Conservation (phyloP, 1,284 basidiomycete genomes). For the Termitomyces sp. region DNA sequence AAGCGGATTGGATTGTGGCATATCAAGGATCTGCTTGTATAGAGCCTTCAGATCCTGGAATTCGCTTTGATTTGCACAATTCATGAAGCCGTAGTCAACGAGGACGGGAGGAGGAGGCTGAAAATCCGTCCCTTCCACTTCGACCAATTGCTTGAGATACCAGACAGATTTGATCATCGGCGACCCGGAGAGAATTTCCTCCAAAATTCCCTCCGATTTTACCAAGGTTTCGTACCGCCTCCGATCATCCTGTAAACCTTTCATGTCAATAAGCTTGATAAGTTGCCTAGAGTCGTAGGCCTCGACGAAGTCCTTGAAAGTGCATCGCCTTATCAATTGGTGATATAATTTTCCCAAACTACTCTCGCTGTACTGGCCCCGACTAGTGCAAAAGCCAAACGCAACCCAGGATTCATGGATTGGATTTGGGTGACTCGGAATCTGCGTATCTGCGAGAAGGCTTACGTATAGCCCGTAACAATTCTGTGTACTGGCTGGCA, state of each 20-base stretch:
- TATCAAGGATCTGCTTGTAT: conserved; percentile 28
- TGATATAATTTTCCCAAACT: conserved; percentile 19
- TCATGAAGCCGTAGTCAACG: conserved; percentile 36
- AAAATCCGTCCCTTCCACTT: conserved; percentile 9
- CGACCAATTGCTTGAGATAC: conserved; percentile 32
- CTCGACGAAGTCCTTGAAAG: conserved; percentile 30
- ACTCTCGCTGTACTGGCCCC: conserved; percentile 16
- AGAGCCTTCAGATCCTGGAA: conserved; percentile 23
- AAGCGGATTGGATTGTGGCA: conserved; percentile 22
- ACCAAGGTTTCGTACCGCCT: neutral
- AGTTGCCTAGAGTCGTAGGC: conserved; percentile 25
- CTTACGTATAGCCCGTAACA: neutral
- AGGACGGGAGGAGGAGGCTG: conserved; percentile 14
- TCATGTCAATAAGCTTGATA: conserved; percentile 19
- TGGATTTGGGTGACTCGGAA: conserved; percentile 5
- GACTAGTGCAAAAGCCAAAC: conserved; percentile 30
- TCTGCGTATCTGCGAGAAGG: conserved; percentile 1
- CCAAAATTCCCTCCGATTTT: conserved; percentile 16
- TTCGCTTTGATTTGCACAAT: conserved; percentile 27
- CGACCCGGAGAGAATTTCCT: conserved; percentile 22
- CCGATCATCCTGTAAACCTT: conserved; percentile 15
- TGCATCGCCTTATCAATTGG: conserved; percentile 23
- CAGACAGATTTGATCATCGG: conserved; percentile 32
- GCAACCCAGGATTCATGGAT: conserved; percentile 16
- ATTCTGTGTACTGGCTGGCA: neutral